Evolutionary conservation across 345 rosid genomes (phyloP).

Genomic region (Eucalyptus polyanthemos): DNA sequence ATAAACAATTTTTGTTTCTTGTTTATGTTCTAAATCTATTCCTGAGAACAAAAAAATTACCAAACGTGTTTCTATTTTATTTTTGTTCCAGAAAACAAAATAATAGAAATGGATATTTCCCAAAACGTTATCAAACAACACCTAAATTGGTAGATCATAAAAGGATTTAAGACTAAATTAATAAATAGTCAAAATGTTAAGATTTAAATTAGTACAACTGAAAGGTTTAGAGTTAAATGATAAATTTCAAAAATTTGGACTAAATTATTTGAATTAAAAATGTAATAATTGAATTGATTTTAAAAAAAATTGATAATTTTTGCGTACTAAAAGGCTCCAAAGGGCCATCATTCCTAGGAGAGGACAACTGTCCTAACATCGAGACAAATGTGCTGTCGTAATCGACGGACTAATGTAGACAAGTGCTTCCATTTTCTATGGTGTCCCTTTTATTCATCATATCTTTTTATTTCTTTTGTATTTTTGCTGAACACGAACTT

Average conservation of each 20-base stretch:
- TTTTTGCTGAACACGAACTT: not conserved
- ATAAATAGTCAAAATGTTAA: not conserved
- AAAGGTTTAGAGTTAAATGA: not conserved
- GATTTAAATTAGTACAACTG: accelerated
- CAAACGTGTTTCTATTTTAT: accelerated
- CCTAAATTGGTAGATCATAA: not conserved
- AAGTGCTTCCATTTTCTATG: not conserved
- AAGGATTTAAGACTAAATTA: not conserved
- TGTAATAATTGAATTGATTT: not conserved
- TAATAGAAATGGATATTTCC: too few relatives aligned
- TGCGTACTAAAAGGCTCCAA: not conserved
- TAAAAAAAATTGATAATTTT: too few relatives aligned
- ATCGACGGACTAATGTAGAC: not conserved
- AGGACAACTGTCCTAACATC: not conserved
- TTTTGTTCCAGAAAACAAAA: accelerated
- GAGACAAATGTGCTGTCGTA: not conserved
- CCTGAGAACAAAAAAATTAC: accelerated
- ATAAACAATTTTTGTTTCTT: too few relatives aligned
- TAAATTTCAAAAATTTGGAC: not conserved
- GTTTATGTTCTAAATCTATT: too few relatives aligned
- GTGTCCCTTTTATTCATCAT: not conserved
- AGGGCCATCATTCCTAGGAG: not conserved
- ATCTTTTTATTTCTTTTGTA: not conserved
- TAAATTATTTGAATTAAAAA: not conserved
- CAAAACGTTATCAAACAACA: too few relatives aligned